Conservation (phyloP, 2,329 filamentous ascomycete genomes). For the Biscogniauxia marginata region DNA sequence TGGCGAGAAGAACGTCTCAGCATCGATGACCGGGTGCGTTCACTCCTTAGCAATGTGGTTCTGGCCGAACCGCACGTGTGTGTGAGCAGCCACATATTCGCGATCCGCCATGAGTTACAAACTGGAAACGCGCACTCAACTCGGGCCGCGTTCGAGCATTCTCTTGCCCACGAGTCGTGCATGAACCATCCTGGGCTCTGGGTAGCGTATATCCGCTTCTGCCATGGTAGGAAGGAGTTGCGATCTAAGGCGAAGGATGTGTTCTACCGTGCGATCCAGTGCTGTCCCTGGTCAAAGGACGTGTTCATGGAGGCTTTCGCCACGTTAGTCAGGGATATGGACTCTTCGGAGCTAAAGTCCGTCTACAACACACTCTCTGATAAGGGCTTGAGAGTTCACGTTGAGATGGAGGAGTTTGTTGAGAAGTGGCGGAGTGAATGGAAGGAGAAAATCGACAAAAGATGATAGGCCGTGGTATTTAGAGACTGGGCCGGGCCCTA, state of each 20-base stretch:
- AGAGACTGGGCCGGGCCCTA: background rate
- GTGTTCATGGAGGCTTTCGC: conserved; percentile 53
- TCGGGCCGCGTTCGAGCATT: conserved; percentile 52
- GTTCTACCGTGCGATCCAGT: conserved; percentile 36
- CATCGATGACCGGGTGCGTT: conserved; percentile 74
- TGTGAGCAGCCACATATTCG: conserved; percentile 46
- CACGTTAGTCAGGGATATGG: conserved; percentile 44
- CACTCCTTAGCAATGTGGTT: conserved; percentile 56
- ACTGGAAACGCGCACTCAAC: conserved; percentile 50
- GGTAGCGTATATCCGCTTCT: conserved; percentile 51
- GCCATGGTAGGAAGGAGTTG: conserved; percentile 28
- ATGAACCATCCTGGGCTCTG: conserved; percentile 45
- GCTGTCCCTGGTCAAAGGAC: conserved; percentile 43
- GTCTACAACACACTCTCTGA: conserved; percentile 47
- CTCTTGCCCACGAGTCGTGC: conserved; percentile 41
- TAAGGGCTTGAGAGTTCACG: conserved; percentile 50
- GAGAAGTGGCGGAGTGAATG: conserved; percentile 32
- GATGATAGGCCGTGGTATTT: background rate
- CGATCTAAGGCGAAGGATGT: conserved; percentile 28
- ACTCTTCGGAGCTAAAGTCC: conserved; percentile 46
- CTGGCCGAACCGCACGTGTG: conserved; percentile 40
- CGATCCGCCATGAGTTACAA: conserved; percentile 50
- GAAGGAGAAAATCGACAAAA: conserved; percentile 11
- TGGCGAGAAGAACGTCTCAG: conserved; percentile 71
- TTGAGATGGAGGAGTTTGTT: conserved; percentile 51